Evolutionary conservation across 768 basidiomycete species (phyloP), one percentile per base, ranked within the genome.

Genomic region (Leucogyrophana mollusca): DNA sequence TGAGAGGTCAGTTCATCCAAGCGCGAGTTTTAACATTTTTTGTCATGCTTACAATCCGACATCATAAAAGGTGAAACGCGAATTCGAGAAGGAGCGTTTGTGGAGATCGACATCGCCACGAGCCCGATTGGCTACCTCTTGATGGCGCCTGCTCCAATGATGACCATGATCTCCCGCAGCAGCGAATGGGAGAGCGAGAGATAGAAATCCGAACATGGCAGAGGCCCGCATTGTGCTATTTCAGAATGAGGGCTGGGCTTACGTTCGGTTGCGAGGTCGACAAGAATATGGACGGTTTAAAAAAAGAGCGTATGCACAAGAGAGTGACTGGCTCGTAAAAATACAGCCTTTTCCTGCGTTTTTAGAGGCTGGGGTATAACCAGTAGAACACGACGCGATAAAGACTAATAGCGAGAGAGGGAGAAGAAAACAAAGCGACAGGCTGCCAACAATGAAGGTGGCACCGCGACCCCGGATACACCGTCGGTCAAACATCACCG

Each of bases 31-130:
- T 40, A 41, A 21, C 30, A 25, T 27, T 64, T 51, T 23, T 16
- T 7, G 18, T 40, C 39, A 38, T 16, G 48, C 70, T 53, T 49
- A 80, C 80, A 77, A 54, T 47, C 80, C 80, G 46, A 74, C 76
- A 34, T 73, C 72, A 57, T 83, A 85, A 52, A 68, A 85, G 11
- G 82, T 77, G 64, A 76, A 78, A 43, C 73, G 73, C 2, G 75
- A 61, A 44, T 52, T 46, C 32, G 49, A 42, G 45, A 56, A 71
- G 38, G 60, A 32, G 8, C 78, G 73, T 51, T 70, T 72, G 30
- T 66, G 63, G 38, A 78, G 55, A 14, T 61, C 56, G 3, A 76
- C 57, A 45, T 74, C 66, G 20, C 70, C 71, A 36, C 66, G 61
- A 30, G 71, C 69, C 18, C 79, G 77, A 38, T 66, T 71, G 13